These are phyloP conservation scores for Diutina sp. DNA, from an alignment of 1,139 yeast genomes.

Conservation along the genomic window DNA sequence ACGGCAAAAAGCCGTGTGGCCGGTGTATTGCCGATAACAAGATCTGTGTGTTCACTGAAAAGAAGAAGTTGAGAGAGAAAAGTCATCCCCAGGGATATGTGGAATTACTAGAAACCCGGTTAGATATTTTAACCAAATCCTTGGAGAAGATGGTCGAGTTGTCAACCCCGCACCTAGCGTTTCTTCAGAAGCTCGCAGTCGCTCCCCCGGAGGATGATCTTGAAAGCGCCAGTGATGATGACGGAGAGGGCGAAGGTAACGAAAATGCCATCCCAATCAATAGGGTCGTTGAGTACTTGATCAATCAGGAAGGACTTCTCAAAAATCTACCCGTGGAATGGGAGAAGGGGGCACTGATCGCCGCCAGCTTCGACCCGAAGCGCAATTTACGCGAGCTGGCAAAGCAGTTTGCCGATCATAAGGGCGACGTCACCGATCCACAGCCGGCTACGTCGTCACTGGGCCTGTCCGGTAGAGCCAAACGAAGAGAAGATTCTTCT, in stretches of 20 bases:
- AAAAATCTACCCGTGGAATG: constrained; percentile 29
- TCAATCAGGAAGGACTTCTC: constrained; percentile 22
- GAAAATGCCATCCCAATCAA: constrained; percentile 31
- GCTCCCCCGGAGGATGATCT: neutral
- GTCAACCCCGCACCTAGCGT: constrained; percentile 23
- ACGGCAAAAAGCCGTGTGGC: constrained; percentile 66
- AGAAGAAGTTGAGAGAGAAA: constrained; percentile 49
- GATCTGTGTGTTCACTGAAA: constrained; percentile 62
- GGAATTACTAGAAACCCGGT: constrained; percentile 56
- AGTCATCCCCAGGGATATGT: constrained; percentile 55
- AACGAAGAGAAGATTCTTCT: neutral
- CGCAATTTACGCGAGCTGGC: neutral
- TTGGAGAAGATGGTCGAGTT: constrained; percentile 28
- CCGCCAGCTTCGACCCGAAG: constrained; percentile 15
- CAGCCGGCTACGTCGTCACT: neutral
- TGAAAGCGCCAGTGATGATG: constrained; percentile 2
- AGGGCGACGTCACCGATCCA: neutral
- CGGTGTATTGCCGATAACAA: constrained; percentile 60
- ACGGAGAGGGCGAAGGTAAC: constrained; percentile 6
- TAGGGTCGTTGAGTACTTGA: constrained; percentile 31
- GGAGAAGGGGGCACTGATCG: constrained; percentile 31
- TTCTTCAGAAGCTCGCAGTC: constrained; percentile 13
- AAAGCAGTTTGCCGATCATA: neutral
- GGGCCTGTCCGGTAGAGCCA: neutral
- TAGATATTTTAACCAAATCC: constrained; percentile 47